Conservation (phyloP, 2,329 filamentous ascomycete genomes). For the Trichoderma guizhouense region DNA sequence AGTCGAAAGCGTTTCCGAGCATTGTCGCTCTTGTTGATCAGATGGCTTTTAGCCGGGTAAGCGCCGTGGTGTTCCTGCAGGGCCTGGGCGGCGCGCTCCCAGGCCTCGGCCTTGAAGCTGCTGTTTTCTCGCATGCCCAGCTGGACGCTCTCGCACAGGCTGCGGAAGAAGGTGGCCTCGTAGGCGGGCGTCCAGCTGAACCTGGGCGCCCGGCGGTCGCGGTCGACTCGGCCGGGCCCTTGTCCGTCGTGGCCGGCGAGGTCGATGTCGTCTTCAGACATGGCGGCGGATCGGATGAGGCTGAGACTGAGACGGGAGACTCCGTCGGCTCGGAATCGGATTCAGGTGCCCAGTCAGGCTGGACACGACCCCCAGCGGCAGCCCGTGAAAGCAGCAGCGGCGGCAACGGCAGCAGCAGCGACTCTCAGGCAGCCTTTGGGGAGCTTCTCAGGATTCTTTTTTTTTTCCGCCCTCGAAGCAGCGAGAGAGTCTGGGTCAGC, state of each 20-base stretch:
- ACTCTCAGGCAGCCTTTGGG: not conserved
- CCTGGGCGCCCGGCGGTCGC: constrained; percentile 46
- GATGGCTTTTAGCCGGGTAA: constrained; percentile 57
- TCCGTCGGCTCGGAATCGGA: not conserved
- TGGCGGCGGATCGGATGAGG: constrained; percentile 20
- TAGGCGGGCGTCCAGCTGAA: constrained; percentile 59
- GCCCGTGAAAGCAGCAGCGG: constrained; percentile 12
- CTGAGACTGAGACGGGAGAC: no score
- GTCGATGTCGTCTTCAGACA: constrained; percentile 41
- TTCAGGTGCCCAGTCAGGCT: not conserved
- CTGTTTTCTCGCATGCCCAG: constrained; percentile 55
- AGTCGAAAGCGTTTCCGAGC: constrained; percentile 61
- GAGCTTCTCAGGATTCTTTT: not conserved
- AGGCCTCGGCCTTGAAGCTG: constrained; percentile 60
- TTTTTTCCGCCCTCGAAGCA: not conserved
- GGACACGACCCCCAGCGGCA: constrained; percentile 13
- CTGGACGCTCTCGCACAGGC: constrained; percentile 57
- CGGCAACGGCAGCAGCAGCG: constrained; percentile 7
- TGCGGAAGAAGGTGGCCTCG: constrained; percentile 59
- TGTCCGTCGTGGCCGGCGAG: constrained; percentile 36
- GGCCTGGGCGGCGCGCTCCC: constrained; percentile 55
- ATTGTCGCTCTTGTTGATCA: constrained; percentile 64
- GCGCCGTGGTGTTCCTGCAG: constrained; percentile 54
- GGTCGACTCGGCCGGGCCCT: constrained; percentile 34
- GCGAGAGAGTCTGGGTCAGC: constrained; percentile 7